phyloP scores from a whole-genome alignment of 2,329 filamentous ascomycete genomes.

The Fusarium algeriense region DNA sequence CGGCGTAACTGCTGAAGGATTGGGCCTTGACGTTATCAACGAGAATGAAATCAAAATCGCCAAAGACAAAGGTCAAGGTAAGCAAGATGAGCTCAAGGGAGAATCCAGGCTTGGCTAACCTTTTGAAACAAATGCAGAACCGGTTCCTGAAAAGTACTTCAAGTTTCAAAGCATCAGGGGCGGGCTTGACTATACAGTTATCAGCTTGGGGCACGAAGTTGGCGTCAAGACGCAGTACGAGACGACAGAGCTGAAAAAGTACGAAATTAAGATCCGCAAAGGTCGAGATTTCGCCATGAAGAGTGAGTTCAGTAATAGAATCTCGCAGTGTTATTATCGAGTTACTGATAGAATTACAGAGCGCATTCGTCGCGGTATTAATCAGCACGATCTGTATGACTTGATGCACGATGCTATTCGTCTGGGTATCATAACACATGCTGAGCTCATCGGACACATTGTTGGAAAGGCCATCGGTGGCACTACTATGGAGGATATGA shows the following conservation, averaged over 20 bases:
- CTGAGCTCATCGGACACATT: slow-evolving; percentile 6
- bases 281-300: slow-evolving; percentile 3
- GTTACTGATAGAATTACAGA: background rate
- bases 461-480: slow-evolving; percentile 6
- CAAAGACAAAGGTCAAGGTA: background rate
- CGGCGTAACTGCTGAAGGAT: background rate
- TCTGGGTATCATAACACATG: background rate
- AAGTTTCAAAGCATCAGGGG: slow-evolving; percentile 8
- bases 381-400: slow-evolving; percentile 7
- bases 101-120: background rate
- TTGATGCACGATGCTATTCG: slow-evolving; percentile 17
- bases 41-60: background rate
- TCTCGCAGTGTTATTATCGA: too few species aligned
- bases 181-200: slow-evolving; percentile 4
- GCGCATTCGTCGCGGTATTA: slow-evolving; percentile 7
- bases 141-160: background rate
- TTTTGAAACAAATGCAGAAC: background rate
- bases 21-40: background rate
- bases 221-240: slow-evolving; percentile 1
- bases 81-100: background rate
- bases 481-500: slow-evolving; percentile 5
- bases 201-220: slow-evolving; percentile 6
- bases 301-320: background rate
- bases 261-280: slow-evolving; percentile 4
- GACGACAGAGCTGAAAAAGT: slow-evolving; percentile 1